Base-by-base conservation (phyloP, 176 grass and related monocot species). In the Paspalum notatum region DNA sequence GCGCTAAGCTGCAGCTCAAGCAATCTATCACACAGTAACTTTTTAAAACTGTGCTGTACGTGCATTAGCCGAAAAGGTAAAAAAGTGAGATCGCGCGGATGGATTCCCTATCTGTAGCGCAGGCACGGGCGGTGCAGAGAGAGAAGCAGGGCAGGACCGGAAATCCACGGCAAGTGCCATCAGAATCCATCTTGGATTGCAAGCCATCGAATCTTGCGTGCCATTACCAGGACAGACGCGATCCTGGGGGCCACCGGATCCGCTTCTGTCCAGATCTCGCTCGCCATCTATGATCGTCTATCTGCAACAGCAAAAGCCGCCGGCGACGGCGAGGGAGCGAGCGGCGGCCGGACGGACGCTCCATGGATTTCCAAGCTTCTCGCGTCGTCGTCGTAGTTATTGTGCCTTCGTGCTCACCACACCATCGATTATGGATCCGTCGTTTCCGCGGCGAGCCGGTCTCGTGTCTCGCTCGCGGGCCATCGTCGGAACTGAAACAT, bases 121-220 rank as follows among this genome's bases (percentile, higher is more conserved):
- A 12, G 66, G 9, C 53, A 65, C 72, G 50, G 66, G 73, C 42
- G 42, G 3, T 49, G 80, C 8, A 17, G 68, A 74, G 75, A 17
- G 68, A 74, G 75, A 17, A 66, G 60, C 77, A 80, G 71, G 32
- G 32, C 32, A 32, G 32, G 81, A 69, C 71, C 82, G 69, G 62
- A 75, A 80, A 85, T 89, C 82, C 82, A 81, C 79, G 87, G 87
- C 76, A 64, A 54, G 87, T 81, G 77, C 82, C 77, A 85, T 80
- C 81, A 89, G 82, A 85, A 89, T 89, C 87, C 72, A 5, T 24
- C 65, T 46, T 50, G 77, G 78, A 89, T 89, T 85, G 77, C 77
- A 72, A 65, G 87, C 78, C 37, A 77, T 82, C 87, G 78, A 89
- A 85, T 76, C 83, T 50, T 89, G 87, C 76, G 82, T 13, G 87